Base-by-base conservation (phyloP, 306 rosid species). In the Aeschynomene evenia region DNA sequence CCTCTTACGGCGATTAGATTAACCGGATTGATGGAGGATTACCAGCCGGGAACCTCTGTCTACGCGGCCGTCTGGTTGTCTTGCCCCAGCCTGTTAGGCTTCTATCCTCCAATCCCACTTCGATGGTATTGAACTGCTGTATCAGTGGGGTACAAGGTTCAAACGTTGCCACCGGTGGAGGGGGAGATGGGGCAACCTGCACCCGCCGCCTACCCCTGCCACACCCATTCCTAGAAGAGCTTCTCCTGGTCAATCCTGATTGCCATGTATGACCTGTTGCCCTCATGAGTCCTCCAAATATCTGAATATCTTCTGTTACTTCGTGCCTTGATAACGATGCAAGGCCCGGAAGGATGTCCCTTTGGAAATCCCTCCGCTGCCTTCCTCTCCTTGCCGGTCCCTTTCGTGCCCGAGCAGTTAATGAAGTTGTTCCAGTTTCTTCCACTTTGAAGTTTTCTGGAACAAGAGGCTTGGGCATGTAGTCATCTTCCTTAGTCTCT, bases 331-430 rank as follows among this genome's bases (percentile, higher is more conserved):
- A 88, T 62, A 93, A 77, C 63, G 98, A 83, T 45, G 85, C 64
- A 36, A 93, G 93, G 60, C 98, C 94, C 5, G 98, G 98, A 77
- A 93, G 97, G 78, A 93, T 93, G 84, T 93, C 98, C 85, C 93
- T 85, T 80, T 90, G 98, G 88, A 93, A 93, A 77, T 93, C 98
- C 89, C 97, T 91, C 66, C 96, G 81, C 82, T 93, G 97, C 82
- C 98, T 81, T 58, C 97, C 96, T 79, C 98, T 80, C 83, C 97
- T 86, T 29, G 85, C 84, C 20, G 87, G 89, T 29, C 96, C 98
- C 76, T 67, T 93, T 49, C 97, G 85, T 2, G 86, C 70, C 24
- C 86, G 81, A 20, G 74, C 76, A 50, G 80, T 78, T 37, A 85
- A 68, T n/a, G 65, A 57, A 15, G 55, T 72, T 58, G 83, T 73